Base-by-base conservation (phyloP, 768 basidiomycete species). In the Phlebiopsis flavidoalba region DNA sequence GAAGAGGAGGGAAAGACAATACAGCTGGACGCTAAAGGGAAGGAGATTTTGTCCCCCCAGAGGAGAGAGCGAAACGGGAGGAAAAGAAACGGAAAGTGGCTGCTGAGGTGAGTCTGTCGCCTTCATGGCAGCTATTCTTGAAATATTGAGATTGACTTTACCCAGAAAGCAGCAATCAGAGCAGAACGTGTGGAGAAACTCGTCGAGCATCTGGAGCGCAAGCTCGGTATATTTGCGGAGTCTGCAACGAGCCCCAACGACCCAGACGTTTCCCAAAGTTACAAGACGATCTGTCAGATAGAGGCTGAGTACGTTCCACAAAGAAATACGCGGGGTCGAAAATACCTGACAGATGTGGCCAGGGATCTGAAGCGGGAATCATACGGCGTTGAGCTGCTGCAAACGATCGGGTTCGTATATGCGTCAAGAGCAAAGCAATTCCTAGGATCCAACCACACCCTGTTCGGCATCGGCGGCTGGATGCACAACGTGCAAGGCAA, bases 401-500 rank as follows among this genome's bases (percentile, higher is more conserved):
- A 95, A 51, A 83, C 91, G 0, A 85, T 95, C 64, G 93, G 93
- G 1, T 92, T 93, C 63, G 90, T 92, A 5, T 96, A 96, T 70
- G 73, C 76, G 19, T 81, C 88, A 26, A 95, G 93, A 71, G 85
- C 88, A 6, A 93, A 91, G 69, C 91, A 94, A 40, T 86, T 86
- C 67, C 80, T 91, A 0, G 93, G 93, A 0, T 85, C 89, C 17
- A 78, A 83, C 74, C 64, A 84, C 79, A 78, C 85, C 0, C 76
- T 83, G 11, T 77, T 93, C 53, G 93, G 93, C 26, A 87, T 96
- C 15, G 93, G 93, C 12, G 93, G 94, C 7, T 96, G 93, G 93
- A 71, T 95, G 60, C 93, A 95, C 72, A 92, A 92, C 58, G 91
- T 94, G 2, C 91, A 93, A 71, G 91, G 90, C 12, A 94, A 93